Conservation (phyloP, 805 yeast genomes). For the Yarrowia deformans region DNA sequence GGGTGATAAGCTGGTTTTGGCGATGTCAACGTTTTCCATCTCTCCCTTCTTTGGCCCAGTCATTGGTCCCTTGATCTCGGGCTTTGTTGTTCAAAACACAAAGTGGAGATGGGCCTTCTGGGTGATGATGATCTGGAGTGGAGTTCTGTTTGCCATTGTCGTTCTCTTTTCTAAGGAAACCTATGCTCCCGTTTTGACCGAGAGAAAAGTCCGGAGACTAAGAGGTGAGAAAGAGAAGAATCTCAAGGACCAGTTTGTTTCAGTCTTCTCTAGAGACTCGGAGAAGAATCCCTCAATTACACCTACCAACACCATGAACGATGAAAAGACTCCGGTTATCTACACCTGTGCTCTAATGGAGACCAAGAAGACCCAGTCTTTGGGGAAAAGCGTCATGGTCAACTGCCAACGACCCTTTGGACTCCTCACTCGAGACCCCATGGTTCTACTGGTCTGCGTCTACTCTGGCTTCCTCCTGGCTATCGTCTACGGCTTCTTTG, state of each 20-base stretch:
- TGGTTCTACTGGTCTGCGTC: conserved; percentile 66
- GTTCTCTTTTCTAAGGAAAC: conserved; percentile 68
- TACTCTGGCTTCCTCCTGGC: conserved; percentile 73
- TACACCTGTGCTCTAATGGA: conserved; percentile 34
- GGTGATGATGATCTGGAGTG: conserved; percentile 70
- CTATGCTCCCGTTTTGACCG: conserved; percentile 79
- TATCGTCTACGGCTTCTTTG: conserved; percentile 67
- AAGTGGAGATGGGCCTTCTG: conserved; percentile 65
- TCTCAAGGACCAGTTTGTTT: not conserved
- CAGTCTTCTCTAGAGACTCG: not conserved
- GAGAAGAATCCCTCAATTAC: not conserved
- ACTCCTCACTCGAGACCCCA: conserved; percentile 63
- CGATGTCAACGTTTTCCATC: conserved; percentile 79
- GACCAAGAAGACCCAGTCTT: conserved; percentile 16
- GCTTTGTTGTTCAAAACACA: conserved; percentile 52
- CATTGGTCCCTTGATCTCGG: conserved; percentile 60
- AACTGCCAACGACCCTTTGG: conserved; percentile 65
- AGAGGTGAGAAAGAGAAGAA: conserved; percentile 50
- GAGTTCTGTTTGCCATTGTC: conserved; percentile 58
- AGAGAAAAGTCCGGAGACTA: conserved; percentile 66
- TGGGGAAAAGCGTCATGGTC: conserved; percentile 18
- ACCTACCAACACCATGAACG: not conserved
- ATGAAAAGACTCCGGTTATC: not conserved
- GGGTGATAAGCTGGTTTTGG: conserved; percentile 55
- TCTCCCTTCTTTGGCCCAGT: conserved; percentile 85